phyloP scores from a whole-genome alignment of 1,139 yeast genomes.

The Blastobotrys proliferans region DNA sequence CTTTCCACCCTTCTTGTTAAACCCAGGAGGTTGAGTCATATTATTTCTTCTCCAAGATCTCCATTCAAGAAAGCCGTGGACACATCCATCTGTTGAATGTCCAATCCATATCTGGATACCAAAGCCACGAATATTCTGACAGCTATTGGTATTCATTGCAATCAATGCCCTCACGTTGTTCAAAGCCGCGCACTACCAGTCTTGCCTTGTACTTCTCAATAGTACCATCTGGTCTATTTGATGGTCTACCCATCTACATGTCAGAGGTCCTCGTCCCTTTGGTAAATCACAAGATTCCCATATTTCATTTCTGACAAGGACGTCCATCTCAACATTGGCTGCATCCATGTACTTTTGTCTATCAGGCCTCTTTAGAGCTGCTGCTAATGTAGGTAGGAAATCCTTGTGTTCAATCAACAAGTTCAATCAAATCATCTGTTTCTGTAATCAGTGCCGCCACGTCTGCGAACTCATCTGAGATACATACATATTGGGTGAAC shows the following conservation, averaged over 20 bases:
- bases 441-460: too few species aligned
- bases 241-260: background rate
- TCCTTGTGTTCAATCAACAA: too few species aligned
- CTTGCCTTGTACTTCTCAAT: background rate
- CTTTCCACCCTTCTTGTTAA: constrained; percentile 6
- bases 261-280: background rate
- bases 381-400: too few species aligned
- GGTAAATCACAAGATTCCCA: background rate
- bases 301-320: background rate
- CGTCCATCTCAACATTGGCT: background rate
- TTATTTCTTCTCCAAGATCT: constrained; percentile 21
- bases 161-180: background rate
- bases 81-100: constrained; percentile 2
- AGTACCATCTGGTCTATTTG: background rate
- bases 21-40: constrained; percentile 22
- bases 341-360: too few species aligned
- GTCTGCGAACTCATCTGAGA: background rate
- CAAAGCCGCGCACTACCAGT: background rate
- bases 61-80: constrained; percentile 17
- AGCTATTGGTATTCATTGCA: background rate
- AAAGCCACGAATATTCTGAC: constrained; percentile 1
- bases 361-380: too few species aligned
- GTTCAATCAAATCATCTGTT: too few species aligned
- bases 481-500: too few species aligned
- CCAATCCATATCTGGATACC: background rate